Percentiles rank a stretch among this genome's conserved stretches.
Evolutionary conservation across 1,284 basidiomycete genomes (phyloP).

Genomic region (Moesziomyces sp.): DNA sequence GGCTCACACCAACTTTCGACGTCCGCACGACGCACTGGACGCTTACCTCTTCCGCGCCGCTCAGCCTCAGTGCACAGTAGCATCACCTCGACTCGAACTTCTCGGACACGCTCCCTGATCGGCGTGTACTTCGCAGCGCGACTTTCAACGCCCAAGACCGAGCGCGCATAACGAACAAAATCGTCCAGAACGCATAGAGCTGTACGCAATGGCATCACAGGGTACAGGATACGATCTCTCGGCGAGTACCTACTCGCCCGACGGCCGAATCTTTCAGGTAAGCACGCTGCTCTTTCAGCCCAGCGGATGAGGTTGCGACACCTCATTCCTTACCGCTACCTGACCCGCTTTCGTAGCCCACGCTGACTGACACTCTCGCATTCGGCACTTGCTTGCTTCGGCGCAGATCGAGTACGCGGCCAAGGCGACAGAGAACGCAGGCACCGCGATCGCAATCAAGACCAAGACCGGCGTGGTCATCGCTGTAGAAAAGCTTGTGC

Average conservation of each 20-base stretch:
- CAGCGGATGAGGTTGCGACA: not conserved
- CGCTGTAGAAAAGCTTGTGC: conserved; percentile 97
- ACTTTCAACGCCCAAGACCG: not conserved
- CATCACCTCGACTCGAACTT: too few relatives aligned
- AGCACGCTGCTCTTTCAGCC: not conserved
- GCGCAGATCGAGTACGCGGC: conserved; percentile 90
- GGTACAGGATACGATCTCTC: conserved; percentile 99
- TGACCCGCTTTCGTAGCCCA: too few relatives aligned
- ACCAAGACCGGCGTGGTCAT: conserved; percentile 89
- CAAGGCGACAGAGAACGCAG: conserved; percentile 98
- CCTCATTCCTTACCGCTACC: not conserved
- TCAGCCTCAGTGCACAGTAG: too few relatives aligned
- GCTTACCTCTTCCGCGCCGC: too few relatives aligned
- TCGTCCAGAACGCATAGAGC: not conserved
- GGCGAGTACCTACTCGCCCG: conserved; percentile 97
- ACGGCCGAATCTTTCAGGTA: conserved; percentile 92
- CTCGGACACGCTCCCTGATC: too few relatives aligned
- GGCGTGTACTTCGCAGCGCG: too few relatives aligned
- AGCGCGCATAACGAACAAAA: too few relatives aligned
- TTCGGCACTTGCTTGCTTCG: not conserved
- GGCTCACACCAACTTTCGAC: too few relatives aligned
- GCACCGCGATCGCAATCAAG: conserved; percentile 79
- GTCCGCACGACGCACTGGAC: too few relatives aligned
- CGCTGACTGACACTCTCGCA: not conserved
- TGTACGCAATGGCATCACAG: conserved; percentile 84